Percentiles rank a stretch among this genome's conserved stretches.
Evolutionary conservation across 768 basidiomycete genomes (phyloP).

Genomic region (Termitomyces sp.): DNA sequence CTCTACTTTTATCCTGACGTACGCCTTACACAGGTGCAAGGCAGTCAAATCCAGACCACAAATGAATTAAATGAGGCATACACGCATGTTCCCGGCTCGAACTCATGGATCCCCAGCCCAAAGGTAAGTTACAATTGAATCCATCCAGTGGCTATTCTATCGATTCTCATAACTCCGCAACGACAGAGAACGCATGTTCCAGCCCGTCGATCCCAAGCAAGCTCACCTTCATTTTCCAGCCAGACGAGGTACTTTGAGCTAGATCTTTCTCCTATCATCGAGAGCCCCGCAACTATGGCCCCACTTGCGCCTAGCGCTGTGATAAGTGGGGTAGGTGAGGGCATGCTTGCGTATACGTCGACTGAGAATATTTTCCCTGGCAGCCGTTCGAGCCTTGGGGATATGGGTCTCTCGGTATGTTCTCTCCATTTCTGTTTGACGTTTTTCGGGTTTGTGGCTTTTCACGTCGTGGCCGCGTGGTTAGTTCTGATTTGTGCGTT

Average conservation of each 20-base stretch:
- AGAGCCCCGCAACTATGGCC: not conserved
- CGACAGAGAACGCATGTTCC: not conserved
- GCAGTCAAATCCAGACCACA: not conserved
- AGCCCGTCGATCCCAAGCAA: not conserved
- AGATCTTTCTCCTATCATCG: conserved; percentile 13
- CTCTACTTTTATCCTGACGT: not conserved
- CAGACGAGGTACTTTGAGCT: conserved; percentile 12
- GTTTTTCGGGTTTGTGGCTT: not conserved
- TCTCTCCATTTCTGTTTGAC: not conserved
- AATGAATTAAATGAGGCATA: not conserved
- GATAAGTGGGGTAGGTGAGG: conserved; percentile 1
- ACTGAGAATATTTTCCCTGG: not conserved
- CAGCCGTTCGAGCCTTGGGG: conserved; percentile 1
- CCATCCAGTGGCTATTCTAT: not conserved
- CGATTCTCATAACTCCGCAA: not conserved
- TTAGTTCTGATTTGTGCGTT: not conserved
- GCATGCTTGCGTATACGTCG: not conserved
- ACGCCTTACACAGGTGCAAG: not conserved
- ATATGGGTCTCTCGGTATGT: conserved; percentile 2
- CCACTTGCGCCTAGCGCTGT: conserved; percentile 5
- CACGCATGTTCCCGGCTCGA: too few relatives aligned
- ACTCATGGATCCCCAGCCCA: not conserved
- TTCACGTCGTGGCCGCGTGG: not conserved
- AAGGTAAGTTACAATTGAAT: not conserved
- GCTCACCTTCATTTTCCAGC: conserved; percentile 3